Evolutionary conservation across 148 eudicot genomes (phyloP), one percentile per base, ranked within the genome.

Genomic region (Selenicereus undatus): DNA sequence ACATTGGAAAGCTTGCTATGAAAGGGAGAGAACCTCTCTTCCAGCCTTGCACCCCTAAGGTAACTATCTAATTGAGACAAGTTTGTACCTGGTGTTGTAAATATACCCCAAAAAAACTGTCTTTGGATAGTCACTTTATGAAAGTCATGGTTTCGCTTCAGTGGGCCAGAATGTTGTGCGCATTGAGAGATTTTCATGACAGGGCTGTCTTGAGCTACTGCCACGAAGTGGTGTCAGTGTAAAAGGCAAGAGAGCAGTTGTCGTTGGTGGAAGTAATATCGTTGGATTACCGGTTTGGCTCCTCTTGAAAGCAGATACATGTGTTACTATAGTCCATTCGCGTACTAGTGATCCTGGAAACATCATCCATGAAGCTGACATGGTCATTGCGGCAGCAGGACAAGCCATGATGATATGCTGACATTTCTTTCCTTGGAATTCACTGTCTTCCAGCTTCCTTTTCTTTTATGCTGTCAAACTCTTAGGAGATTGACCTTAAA

Each of bases 1-100:
- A 97, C 90, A 94, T 94, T 71, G 98, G 99, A 78, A 97, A 97
- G 81, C 93, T 97, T 79, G 99, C 99, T 70, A 97, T 97, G 99
- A 97, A 96, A 92, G 97, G 98, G 87, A 90, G 99, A 89, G 92
- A 91, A n/a, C 99, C 99, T 77, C 88, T 97, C 50, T 94, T 94
- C 80, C 84, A 88, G 85, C 98, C 99, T 50, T 97, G 99, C 89
- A 97, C 98, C 56, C 98, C 99, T 26, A 94, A 94, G 98, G 99
- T 88, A 83, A 73, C 79, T 32, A 27, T 48, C 52, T 10, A 11
- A 4, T 11, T 12, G 52, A 73, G 65, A 64, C 24, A 10, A 17
- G 21, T 76, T 32, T 54, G 60, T 68, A 27, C 29, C 52, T 69
- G 39, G 56, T 80, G 73, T 30, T 29, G 13, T 16, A 4, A 78